Evolutionary conservation across 306 rosid genomes (phyloP).

Genomic region (Cercis canadensis): DNA sequence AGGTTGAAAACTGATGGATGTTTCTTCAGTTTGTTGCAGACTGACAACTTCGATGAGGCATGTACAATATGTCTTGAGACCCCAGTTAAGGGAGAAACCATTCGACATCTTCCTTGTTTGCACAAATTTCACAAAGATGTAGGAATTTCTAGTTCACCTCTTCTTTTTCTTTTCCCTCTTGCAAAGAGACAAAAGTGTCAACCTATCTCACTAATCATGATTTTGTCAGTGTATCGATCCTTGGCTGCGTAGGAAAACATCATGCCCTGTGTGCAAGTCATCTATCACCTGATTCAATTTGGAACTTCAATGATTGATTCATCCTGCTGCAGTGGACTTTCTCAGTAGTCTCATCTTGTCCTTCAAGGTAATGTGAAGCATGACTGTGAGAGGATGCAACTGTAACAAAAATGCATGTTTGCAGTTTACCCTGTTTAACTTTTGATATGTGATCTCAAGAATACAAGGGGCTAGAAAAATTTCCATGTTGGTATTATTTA

Average conservation of each 20-base stretch:
- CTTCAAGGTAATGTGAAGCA: constrained; percentile 45
- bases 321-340: constrained; percentile 34
- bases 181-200: constrained; percentile 6
- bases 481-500: constrained; percentile 1
- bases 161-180: not conserved
- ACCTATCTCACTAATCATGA: not conserved
- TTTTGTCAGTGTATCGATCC: constrained; percentile 90
- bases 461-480: constrained; percentile 4
- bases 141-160: constrained; percentile 28
- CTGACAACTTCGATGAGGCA: constrained; percentile 66
- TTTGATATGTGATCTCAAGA: constrained; percentile 11
- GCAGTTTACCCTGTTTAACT: not conserved
- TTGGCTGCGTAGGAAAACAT: constrained; percentile 77
- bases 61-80: constrained; percentile 89
- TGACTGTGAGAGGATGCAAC: constrained; percentile 34
- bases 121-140: constrained; percentile 99
- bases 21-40: constrained; percentile 51
- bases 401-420: constrained; percentile 28
- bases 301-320: constrained; percentile 17
- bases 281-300: constrained; percentile 57
- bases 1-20: constrained; percentile 28
- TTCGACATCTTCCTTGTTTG: constrained; percentile 97
- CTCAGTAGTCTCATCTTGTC: constrained; percentile 36
- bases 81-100: constrained; percentile 70
- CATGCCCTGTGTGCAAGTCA: constrained; percentile 94